A percentile compares a stretch with the other conserved stretches of the same genome.
phyloP scores from a whole-genome alignment of 805 yeast species.

The Groenewaldozyma salmanticensis region DNA sequence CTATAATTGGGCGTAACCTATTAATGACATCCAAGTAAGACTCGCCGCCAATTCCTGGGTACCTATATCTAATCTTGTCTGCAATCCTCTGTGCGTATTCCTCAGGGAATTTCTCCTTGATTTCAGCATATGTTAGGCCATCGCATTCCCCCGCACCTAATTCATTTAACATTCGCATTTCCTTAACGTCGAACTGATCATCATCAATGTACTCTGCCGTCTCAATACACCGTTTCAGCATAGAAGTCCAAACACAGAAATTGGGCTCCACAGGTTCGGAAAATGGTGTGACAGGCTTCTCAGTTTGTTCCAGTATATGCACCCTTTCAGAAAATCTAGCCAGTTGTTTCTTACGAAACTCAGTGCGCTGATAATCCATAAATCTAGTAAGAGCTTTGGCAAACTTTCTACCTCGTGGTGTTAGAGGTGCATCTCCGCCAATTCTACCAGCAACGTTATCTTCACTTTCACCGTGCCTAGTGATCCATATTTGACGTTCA shows the following conservation, averaged over 20 bases:
- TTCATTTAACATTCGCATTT: slow-evolving; percentile 89
- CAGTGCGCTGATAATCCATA: slow-evolving; percentile 57
- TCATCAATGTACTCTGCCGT: slow-evolving; percentile 73
- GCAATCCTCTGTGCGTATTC: slow-evolving; percentile 70
- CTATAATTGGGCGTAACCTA: slow-evolving; percentile 78
- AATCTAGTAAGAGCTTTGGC: slow-evolving; percentile 65
- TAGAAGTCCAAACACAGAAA: slow-evolving; percentile 88
- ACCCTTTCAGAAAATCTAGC: slow-evolving; percentile 40
- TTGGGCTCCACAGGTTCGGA: slow-evolving; percentile 52
- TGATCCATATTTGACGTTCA: slow-evolving; percentile 87
- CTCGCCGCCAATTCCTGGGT: slow-evolving; percentile 97
- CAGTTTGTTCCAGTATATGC: slow-evolving; percentile 30
- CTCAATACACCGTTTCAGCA: slow-evolving; percentile 69
- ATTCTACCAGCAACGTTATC: slow-evolving; percentile 80
- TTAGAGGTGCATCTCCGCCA: slow-evolving; percentile 84
- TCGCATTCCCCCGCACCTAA: slow-evolving; percentile 89
- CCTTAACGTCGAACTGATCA: slow-evolving; percentile 63
- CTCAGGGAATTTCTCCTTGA: slow-evolving; percentile 57
- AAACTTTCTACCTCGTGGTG: slow-evolving; percentile 69
- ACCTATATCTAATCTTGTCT: slow-evolving; percentile 76
- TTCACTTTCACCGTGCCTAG: slow-evolving; percentile 87
- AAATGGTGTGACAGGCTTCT: slow-evolving; percentile 23
- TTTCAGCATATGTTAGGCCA: slow-evolving; percentile 86
- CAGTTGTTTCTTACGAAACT: slow-evolving; percentile 56
- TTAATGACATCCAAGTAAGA: slow-evolving; percentile 89